phyloP scores from a whole-genome alignment of 768 basidiomycete genomes.

The Suillus tomentosus region DNA sequence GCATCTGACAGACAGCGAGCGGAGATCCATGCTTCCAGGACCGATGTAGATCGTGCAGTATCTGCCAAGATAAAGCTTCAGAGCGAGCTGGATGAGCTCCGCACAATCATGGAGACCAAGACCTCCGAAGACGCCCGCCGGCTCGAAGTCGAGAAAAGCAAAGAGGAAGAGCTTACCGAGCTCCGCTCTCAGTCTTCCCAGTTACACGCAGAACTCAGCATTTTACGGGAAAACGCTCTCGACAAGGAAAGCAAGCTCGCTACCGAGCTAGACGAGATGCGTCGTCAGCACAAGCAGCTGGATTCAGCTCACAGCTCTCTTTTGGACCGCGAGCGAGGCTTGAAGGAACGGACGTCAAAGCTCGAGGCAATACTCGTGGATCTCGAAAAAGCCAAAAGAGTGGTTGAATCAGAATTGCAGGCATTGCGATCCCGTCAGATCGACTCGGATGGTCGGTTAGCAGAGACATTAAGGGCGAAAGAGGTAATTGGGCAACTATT shows the following conservation, averaged over 20 bases:
- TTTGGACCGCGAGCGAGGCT: conserved; percentile 57
- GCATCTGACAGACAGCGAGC: conserved; percentile 65
- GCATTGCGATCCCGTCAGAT: conserved; percentile 67
- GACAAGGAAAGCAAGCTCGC: conserved; percentile 75
- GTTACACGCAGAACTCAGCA: conserved; percentile 67
- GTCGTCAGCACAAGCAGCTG: conserved; percentile 60
- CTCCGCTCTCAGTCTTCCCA: conserved; percentile 64
- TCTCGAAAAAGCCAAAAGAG: conserved; percentile 68
- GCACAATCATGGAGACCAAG: conserved; percentile 82
- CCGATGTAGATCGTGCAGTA: conserved; percentile 49
- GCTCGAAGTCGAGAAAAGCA: conserved; percentile 82
- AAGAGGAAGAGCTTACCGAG: conserved; percentile 77
- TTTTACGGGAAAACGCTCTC: conserved; percentile 59
- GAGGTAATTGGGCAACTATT: conserved; percentile 54
- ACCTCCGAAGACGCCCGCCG: conserved; percentile 83
- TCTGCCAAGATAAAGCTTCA: conserved; percentile 62
- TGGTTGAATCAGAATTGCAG: conserved; percentile 72
- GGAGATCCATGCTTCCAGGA: conserved; percentile 61
- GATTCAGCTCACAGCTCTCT: conserved; percentile 64
- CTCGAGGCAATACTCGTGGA: conserved; percentile 52
- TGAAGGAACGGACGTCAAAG: conserved; percentile 51
- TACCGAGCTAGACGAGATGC: conserved; percentile 68
- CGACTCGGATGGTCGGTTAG: conserved; percentile 64
- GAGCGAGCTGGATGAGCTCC: conserved; percentile 83
- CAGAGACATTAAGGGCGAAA: conserved; percentile 62